phyloP scores from a whole-genome alignment of 2,329 filamentous ascomycete genomes.

The Dothideomycetes sp. region DNA sequence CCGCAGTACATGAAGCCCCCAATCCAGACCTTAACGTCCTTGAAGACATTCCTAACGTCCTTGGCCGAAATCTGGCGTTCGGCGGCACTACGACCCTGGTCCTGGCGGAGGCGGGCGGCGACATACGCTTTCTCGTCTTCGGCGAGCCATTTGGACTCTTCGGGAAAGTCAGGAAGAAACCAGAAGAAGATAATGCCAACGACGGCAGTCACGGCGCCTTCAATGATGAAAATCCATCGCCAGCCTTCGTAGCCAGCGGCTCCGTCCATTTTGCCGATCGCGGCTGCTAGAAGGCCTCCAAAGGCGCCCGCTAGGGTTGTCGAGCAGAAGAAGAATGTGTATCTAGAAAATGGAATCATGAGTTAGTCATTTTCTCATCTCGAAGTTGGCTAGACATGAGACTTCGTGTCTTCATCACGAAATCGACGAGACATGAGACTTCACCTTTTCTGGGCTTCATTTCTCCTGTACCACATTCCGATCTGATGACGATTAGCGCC shows the following conservation, averaged over 20 bases:
- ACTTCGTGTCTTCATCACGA: too few species aligned
- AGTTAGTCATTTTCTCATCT: too few species aligned
- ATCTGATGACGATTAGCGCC: too few species aligned
- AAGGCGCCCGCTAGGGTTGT: constrained; percentile 75
- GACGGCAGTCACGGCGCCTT: constrained; percentile 23
- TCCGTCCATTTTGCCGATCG: constrained; percentile 79
- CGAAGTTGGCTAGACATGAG: too few species aligned
- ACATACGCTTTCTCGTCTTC: constrained; percentile 35
- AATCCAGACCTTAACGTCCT: constrained; percentile 36
- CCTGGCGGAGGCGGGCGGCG: constrained; percentile 32
- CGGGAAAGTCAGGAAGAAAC: constrained; percentile 49
- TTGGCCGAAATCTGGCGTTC: constrained; percentile 31
- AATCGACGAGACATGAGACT: too few species aligned
- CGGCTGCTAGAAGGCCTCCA: constrained; percentile 72
- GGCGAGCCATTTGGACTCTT: constrained; percentile 33
- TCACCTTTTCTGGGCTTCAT: constrained; percentile 77
- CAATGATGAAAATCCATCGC: constrained; percentile 73
- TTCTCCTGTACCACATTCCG: constrained; percentile 74
- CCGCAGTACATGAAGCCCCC: constrained; percentile 43
- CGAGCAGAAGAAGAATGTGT: constrained; percentile 84
- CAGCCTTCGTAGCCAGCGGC: constrained; percentile 58
- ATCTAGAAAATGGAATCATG: too few species aligned
- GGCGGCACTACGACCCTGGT: constrained; percentile 35
- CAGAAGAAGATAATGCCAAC: constrained; percentile 30
- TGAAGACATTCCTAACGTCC: constrained; percentile 36